These are phyloP conservation scores for Pilatotrama ljubarskyi DNA, from an alignment of 768 basidiomycete genomes.

Conservation along the genomic window DNA sequence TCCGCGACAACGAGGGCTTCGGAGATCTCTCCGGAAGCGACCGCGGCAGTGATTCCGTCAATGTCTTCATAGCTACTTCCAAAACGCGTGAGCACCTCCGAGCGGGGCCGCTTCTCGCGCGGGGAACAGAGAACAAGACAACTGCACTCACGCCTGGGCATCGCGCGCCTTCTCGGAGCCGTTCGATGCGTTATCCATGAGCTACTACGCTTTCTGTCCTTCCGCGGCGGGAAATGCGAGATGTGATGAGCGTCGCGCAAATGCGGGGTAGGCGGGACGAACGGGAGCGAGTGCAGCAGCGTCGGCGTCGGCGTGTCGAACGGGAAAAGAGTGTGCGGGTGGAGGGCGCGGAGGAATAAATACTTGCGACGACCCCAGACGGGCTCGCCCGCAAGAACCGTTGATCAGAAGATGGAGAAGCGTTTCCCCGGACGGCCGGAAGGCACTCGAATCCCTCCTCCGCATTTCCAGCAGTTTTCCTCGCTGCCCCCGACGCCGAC, in stretches of 20 bases:
- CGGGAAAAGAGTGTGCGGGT: background rate
- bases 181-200: constrained; percentile 7
- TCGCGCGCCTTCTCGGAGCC: constrained; percentile 3
- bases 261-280: background rate
- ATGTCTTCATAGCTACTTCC: constrained; percentile 2
- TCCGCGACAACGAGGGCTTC: constrained; percentile 61
- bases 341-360: background rate
- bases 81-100: background rate
- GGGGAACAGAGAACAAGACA: background rate
- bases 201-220: background rate
- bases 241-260: background rate
- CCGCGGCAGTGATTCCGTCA: constrained; percentile 31
- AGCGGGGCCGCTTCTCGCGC: background rate
- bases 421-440: constrained; percentile 1
- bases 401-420: constrained; percentile 6
- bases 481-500: background rate
- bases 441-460: background rate
- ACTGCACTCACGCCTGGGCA: constrained; percentile 4
- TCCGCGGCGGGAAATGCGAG: background rate
- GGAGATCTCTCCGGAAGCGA: constrained; percentile 42
- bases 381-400: background rate
- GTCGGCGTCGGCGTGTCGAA: constrained; percentile 1
- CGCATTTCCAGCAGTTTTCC: background rate
- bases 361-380: background rate
- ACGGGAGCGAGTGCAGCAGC: background rate